Conservation (phyloP, 805 yeast species). For the Candida ficus region DNA sequence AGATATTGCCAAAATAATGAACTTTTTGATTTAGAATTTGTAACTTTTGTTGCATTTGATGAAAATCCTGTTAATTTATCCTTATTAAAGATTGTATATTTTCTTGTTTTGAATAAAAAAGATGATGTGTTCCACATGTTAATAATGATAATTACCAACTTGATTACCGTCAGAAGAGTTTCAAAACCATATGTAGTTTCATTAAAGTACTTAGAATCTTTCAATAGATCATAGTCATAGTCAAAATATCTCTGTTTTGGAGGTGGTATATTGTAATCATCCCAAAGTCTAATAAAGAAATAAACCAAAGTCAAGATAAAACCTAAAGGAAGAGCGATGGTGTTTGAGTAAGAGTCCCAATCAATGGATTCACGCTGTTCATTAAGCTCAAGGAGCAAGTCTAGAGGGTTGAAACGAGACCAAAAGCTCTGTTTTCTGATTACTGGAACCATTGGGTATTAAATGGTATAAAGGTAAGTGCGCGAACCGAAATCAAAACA, state of each 20-base stretch:
- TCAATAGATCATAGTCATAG: conserved; percentile 12
- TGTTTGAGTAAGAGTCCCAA: conserved; percentile 24
- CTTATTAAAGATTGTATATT: conserved; percentile 23
- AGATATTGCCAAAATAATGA: no score
- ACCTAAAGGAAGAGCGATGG: conserved; percentile 24
- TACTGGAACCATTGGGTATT: conserved; percentile 12
- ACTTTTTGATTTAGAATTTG: conserved; percentile 1
- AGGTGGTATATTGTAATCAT: conserved; percentile 14
- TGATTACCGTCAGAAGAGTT: conserved; percentile 6
- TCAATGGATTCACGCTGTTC: conserved; percentile 25
- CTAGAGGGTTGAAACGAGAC: conserved; percentile 21
- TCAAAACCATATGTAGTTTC: conserved; percentile 4
- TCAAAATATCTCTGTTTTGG: conserved; percentile 5
- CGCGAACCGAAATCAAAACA: no score
- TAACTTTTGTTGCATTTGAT: conserved; percentile 18
- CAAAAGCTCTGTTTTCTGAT: conserved; percentile 19
- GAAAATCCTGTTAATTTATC: conserved; percentile 11
- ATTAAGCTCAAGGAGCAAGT: conserved; percentile 20
- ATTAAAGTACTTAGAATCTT: conserved; percentile 20
- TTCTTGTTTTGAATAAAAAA: conserved; percentile 22
- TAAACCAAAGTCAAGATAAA: conserved; percentile 17
- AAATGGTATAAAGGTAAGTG: no score
- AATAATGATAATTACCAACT: conserved; percentile 13
- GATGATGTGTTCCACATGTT: conserved; percentile 17
- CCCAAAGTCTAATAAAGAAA: conserved; percentile 22